Base-by-base conservation (phyloP, 2,329 filamentous ascomycete species). In the Ustulina deusta region DNA sequence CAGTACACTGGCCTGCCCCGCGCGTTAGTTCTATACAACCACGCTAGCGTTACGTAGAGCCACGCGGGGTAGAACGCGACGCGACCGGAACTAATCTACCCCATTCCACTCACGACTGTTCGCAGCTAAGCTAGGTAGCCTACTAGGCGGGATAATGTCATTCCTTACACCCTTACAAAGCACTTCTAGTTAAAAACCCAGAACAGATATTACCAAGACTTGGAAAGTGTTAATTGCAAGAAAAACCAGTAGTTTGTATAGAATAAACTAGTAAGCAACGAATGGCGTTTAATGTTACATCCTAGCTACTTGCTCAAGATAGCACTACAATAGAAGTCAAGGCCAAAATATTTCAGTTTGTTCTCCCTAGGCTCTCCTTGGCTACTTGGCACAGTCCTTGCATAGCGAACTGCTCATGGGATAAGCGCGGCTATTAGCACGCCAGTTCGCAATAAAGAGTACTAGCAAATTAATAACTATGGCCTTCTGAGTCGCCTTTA, bases 371-470 rank as follows among this genome's bases (percentile, higher is more conserved):
- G 13, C 11, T 49, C 1, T 22, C 22, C 25, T 27, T 17, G 25
- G 46, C 46, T 49, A 49, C 27, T 49, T 49, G 27, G 46, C 46
- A 15, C 25, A 49, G 46, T 49, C 29, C 46, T 49, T 29, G 46
- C 25, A 49, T 6, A 49, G 46, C 46, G 10, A 10, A 49, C 46
- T 49, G 46, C 46, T 29, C 46, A 49, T 49, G 22, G 46, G 46
- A 49, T 49, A 15, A 49, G 46, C 46, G 17, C 13, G 46, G 46
- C 46, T 49, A 15, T 29, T 17, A 29, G 46, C 25, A 49, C 13
- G 22, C 46, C 46, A 29, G 13, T 49, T 49, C 25, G 46, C 46
- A 25, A 49, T 29, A 2, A 49, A 49, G 17, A 25, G 46, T 3
- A 49, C 1, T 10, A 49, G 46, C 1, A 29, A 29, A 49, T 49